Base-by-base conservation (phyloP, 345 rosid genomes). In the Lumnitzera racemosa region DNA sequence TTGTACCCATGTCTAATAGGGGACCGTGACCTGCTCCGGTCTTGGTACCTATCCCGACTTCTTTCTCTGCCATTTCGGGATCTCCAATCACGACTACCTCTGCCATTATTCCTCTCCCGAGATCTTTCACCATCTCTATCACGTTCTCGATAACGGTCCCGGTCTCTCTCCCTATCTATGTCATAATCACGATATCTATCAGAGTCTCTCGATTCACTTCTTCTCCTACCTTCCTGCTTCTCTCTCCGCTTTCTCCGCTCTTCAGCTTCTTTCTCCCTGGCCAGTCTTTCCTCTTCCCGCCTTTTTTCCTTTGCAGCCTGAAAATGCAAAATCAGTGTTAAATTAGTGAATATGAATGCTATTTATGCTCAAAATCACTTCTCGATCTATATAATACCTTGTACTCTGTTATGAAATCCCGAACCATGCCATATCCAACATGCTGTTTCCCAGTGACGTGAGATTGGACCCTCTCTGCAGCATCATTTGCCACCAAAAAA, bases 401-500 rank as follows among this genome's bases (percentile, higher is more conserved):
- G 77, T 72, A 77, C 70, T 88, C 96, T 14, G 80, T 41, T 27
- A 94, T 83, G 67, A 88, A 94, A 66, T 94, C 97, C 6, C 99
- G 86, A 64, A 90, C 99, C 97, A 94, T 57, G 68, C 99, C 97
- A 63, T 86, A 95, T 54, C 99, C 99, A 62, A 95, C 79, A 75
- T 95, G 99, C 67, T 95, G 99, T 82, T 95, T 95, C 68, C 99
- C 97, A 0, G 78, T 74, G 73, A 95, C 80, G 74, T 95, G 97
- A 75, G 99, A 95, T 70, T 90, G 96, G 58, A 96, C 89, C 74
- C 99, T 90, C 78, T 95, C 97, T 43, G 78, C 83, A 58, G 92
- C 99, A 65, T 95, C 99, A 78, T 88, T 95, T 60, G 99, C 97
- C 50, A 95, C 83, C 10, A 95, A 84, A 79, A 95, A 95, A 58